These are phyloP conservation scores for Cucumis hystrix DNA, from an alignment of 306 rosid species.

Conservation along the genomic window DNA sequence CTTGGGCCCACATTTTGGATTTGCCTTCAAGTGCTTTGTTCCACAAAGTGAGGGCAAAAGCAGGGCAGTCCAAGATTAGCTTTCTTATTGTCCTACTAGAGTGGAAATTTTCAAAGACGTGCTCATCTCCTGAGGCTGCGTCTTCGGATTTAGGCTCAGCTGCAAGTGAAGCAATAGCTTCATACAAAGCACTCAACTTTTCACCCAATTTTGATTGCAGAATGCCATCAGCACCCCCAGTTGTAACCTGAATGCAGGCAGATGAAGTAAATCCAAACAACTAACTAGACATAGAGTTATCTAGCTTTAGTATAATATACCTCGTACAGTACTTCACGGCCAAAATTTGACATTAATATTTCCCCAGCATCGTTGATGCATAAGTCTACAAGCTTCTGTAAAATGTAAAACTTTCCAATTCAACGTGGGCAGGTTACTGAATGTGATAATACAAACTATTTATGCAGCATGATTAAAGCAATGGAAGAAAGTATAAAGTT, in stretches of 20 bases:
- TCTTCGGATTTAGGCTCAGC: slow-evolving; percentile 55
- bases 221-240: slow-evolving; percentile 73
- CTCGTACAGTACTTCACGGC: slow-evolving; percentile 83
- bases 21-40: slow-evolving; percentile 62
- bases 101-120: slow-evolving; percentile 70
- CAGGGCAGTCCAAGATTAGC: slow-evolving; percentile 66
- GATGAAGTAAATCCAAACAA: neutral
- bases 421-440: neutral
- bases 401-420: neutral
- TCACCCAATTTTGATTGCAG: slow-evolving; percentile 51
- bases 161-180: slow-evolving; percentile 56
- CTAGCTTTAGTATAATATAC: slow-evolving; percentile 16
- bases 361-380: slow-evolving; percentile 57
- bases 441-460: neutral
- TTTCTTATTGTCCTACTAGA: slow-evolving; percentile 82
- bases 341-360: slow-evolving; percentile 67
- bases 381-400: slow-evolving; percentile 68
- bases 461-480: neutral
- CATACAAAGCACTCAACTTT: slow-evolving; percentile 49
- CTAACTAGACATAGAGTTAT: neutral
- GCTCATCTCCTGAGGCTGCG: slow-evolving; percentile 40
- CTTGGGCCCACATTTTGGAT: slow-evolving; percentile 53
- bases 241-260: slow-evolving; percentile 37
- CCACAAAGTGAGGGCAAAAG: slow-evolving; percentile 76
- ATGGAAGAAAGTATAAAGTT: neutral